Percentiles rank a stretch among this genome's conserved stretches.
Conservation (phyloP, 345 rosid species). For the Salix viminalis region DNA sequence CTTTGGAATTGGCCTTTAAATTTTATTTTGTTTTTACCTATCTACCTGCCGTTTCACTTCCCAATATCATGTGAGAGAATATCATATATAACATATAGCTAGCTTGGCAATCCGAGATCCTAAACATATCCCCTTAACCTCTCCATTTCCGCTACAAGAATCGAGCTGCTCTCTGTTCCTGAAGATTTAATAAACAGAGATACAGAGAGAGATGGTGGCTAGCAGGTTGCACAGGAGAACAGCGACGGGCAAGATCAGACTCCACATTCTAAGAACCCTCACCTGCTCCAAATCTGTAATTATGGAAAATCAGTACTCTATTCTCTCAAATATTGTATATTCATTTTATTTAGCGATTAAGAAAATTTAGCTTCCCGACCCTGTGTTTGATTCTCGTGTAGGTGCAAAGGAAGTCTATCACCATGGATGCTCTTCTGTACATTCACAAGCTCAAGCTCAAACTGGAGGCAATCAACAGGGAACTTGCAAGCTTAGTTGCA, state of each 20-base stretch:
- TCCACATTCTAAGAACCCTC: constrained; percentile 42
- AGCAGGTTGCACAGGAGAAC: constrained; percentile 40
- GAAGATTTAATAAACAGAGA: constrained; percentile 5
- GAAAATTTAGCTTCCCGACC: background rate
- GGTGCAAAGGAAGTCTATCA: constrained; percentile 41
- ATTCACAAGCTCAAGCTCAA: constrained; percentile 53
- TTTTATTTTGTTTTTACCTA: background rate
- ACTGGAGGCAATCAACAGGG: constrained; percentile 49
- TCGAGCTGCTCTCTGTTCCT: constrained; percentile 7
- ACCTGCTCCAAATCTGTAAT: constrained; percentile 50
- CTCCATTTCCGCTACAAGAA: constrained; percentile 36
- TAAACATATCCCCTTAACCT: constrained; percentile 15
- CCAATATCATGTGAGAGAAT: constrained; percentile 36
- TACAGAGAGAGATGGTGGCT: constrained; percentile 40
- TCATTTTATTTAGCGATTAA: background rate
- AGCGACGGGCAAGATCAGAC: constrained; percentile 37
- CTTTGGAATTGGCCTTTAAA: background rate
- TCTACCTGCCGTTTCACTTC: background rate
- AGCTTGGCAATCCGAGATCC: constrained; percentile 35
- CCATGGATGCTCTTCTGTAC: constrained; percentile 44
- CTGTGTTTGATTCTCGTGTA: constrained; percentile 12
- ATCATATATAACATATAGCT: background rate
- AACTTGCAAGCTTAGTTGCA: constrained; percentile 37
- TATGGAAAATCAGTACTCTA: background rate
- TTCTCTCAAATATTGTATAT: background rate